These are phyloP conservation scores for Pythium brachiatum DNA, from an alignment of 352 stramenopile genomes.

Conservation along the genomic window DNA sequence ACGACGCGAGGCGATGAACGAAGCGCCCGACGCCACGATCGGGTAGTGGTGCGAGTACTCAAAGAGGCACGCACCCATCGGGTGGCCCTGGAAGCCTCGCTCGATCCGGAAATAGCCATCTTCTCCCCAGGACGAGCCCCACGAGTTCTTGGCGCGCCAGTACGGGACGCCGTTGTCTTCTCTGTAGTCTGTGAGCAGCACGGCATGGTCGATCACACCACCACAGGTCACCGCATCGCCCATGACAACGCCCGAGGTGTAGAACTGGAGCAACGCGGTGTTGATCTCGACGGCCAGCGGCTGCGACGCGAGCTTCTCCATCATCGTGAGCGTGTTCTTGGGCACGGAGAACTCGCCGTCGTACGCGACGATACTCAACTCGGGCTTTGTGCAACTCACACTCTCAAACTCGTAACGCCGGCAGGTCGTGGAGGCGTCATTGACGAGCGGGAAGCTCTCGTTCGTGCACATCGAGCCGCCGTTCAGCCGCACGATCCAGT, in stretches of 20 bases:
- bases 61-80: slow-evolving; percentile 11
- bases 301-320: background rate
- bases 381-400: background rate
- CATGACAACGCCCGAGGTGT: slow-evolving; percentile 2
- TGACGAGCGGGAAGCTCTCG: background rate
- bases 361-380: background rate
- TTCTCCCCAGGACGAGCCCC: slow-evolving; percentile 10
- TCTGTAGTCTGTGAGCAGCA: slow-evolving; percentile 14
- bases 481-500: slow-evolving; percentile 7
- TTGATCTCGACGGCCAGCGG: slow-evolving; percentile 6
- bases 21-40: background rate
- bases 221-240: background rate
- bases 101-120: slow-evolving; percentile 18
- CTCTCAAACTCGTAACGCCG: background rate
- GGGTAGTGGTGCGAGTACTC: slow-evolving; percentile 11
- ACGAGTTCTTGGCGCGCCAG: slow-evolving; percentile 22
- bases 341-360: background rate
- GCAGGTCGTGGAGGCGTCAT: background rate
- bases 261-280: slow-evolving; percentile 4
- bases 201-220: slow-evolving; percentile 9
- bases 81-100: slow-evolving; percentile 6
- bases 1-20: background rate
- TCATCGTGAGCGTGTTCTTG: background rate
- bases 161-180: slow-evolving; percentile 12
- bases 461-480: slow-evolving; percentile 9